These are phyloP conservation scores for Ascochyta pisi DNA, from an alignment of 2,329 filamentous ascomycete genomes.

Conservation along the genomic window DNA sequence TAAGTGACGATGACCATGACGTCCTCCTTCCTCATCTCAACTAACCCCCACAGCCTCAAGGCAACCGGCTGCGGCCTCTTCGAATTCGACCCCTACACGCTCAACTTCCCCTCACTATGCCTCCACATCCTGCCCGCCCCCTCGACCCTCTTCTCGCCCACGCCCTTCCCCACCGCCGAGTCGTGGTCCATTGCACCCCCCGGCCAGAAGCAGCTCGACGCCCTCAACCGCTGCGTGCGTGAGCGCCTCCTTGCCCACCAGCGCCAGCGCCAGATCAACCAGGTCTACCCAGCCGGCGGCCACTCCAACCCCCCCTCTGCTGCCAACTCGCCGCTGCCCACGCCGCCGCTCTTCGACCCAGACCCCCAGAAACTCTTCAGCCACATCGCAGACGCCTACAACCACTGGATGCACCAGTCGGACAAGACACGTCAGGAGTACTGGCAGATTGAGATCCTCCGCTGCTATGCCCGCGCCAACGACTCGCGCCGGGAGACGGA, in stretches of 20 bases:
- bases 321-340: constrained; percentile 45
- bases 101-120: constrained; percentile 86
- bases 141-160: constrained; percentile 80
- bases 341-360: constrained; percentile 57
- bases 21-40: no score
- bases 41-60: constrained; percentile 47
- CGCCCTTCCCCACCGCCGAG: constrained; percentile 76
- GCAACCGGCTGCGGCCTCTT: constrained; percentile 58
- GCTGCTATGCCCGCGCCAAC: constrained; percentile 52
- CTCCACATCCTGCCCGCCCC: constrained; percentile 82
- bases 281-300: constrained; percentile 37
- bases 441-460: constrained; percentile 57
- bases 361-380: constrained; percentile 73
- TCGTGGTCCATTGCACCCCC: constrained; percentile 86
- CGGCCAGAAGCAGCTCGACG: constrained; percentile 73
- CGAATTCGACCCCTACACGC: constrained; percentile 83
- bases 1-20: background rate
- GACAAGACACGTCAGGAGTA: constrained; percentile 52
- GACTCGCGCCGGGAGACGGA: constrained; percentile 48
- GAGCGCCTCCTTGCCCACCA: constrained; percentile 63
- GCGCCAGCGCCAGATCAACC: constrained; percentile 45
- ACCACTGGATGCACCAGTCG: constrained; percentile 74
- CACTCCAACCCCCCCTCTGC: constrained; percentile 38
- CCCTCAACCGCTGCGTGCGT: constrained; percentile 70
- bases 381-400: constrained; percentile 79